Evolutionary conservation across 83 land plant species (phyloP).

Genomic region (Thuja plicata): DNA sequence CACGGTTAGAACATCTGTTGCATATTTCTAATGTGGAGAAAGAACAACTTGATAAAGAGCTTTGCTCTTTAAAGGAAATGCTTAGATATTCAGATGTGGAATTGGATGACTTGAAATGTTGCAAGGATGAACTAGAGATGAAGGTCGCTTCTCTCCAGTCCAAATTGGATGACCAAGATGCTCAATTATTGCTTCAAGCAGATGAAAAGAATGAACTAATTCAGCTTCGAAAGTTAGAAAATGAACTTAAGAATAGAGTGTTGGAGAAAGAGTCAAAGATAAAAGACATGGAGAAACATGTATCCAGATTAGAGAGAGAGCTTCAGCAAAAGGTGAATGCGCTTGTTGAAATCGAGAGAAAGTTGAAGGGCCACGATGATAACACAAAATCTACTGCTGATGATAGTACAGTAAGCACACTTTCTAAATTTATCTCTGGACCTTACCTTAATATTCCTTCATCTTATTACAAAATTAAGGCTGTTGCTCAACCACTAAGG

Average conservation of each 20-base stretch:
- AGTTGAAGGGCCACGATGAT: conserved; percentile 28
- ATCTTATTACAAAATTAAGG: conserved; percentile 28
- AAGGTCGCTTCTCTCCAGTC: conserved; percentile 28
- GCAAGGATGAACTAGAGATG: conserved; percentile 26
- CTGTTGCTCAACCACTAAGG: conserved; percentile 30
- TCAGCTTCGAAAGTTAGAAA: conserved; percentile 22
- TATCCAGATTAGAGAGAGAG: conserved; percentile 26
- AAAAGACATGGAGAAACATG: conserved; percentile 36
- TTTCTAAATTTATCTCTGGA: neutral
- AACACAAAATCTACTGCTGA: conserved; percentile 14
- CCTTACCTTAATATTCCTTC: conserved; percentile 2
- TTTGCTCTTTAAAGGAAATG: conserved; percentile 30
- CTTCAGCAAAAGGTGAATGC: conserved; percentile 39
- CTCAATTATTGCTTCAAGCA: neutral
- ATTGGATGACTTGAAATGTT: conserved; percentile 21
- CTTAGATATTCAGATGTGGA: conserved; percentile 31
- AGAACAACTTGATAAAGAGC: conserved; percentile 28
- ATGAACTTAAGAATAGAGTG: conserved; percentile 27
- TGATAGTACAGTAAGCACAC: conserved; percentile 18
- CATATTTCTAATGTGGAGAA: conserved; percentile 41
- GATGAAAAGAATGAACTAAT: conserved; percentile 18
- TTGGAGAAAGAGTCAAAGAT: conserved; percentile 45
- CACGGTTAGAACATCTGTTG: conserved; percentile 42
- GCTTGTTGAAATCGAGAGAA: conserved; percentile 25
- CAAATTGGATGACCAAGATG: conserved; percentile 19